Percentiles rank a stretch among this genome's conserved stretches.
Conservation (phyloP, 768 basidiomycete species). For the Tylopilus intermedius region DNA sequence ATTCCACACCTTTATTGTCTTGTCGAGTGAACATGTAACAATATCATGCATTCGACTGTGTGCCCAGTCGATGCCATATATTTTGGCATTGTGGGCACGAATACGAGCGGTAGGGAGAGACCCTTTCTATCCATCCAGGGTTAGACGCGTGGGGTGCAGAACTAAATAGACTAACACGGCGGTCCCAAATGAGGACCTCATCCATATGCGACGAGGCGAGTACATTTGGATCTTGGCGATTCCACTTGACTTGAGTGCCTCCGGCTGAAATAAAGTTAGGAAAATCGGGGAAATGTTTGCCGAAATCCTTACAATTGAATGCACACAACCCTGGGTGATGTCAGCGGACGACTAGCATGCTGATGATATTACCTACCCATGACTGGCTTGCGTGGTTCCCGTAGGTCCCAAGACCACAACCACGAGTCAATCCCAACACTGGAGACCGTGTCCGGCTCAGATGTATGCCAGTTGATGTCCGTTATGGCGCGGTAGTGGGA, state of each 20-base stretch:
- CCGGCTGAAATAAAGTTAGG: conserved; percentile 44
- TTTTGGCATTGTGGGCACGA: conserved; percentile 81
- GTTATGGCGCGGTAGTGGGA: conserved; percentile 95
- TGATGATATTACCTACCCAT: conserved; percentile 41
- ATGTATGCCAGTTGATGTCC: conserved; percentile 95
- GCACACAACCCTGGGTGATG: conserved; percentile 45
- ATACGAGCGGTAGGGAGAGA: conserved; percentile 74
- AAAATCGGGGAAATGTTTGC: neutral
- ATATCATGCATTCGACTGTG: conserved; percentile 69
- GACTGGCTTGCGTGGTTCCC: conserved; percentile 63
- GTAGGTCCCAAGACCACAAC: conserved; percentile 91
- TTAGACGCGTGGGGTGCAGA: conserved; percentile 3
- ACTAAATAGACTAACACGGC: conserved; percentile 53
- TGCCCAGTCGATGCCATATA: conserved; percentile 98
- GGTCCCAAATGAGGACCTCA: conserved; percentile 90
- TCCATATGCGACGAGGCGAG: conserved; percentile 88
- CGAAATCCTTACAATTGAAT: conserved; percentile 43
- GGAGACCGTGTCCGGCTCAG: conserved; percentile 77
- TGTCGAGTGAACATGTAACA: conserved; percentile 92
- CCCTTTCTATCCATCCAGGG: conserved; percentile 58
- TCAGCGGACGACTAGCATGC: neutral
- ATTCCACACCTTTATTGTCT: conserved; percentile 85
- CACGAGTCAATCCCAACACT: conserved; percentile 93
- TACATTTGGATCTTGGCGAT: conserved; percentile 77
- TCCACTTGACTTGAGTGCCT: conserved; percentile 98